phyloP scores from a whole-genome alignment of 1,284 basidiomycete species.

The Ustilago curta region DNA sequence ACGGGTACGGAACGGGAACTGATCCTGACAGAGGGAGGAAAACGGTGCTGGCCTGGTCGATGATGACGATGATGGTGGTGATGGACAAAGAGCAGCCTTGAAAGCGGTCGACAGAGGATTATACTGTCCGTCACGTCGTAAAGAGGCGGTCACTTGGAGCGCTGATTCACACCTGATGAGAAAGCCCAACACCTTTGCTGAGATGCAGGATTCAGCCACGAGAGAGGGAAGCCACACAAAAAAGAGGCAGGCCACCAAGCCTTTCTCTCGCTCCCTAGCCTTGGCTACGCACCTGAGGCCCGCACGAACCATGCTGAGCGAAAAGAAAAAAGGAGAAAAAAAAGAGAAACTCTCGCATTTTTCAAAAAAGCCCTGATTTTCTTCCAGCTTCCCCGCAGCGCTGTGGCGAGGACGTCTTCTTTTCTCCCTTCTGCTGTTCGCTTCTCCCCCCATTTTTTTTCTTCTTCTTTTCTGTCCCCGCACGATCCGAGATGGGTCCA shows the following conservation, averaged over 20 bases:
- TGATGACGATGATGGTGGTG: not conserved
- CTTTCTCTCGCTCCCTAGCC: no score
- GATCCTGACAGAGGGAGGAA: not conserved
- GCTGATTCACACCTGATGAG: constrained; percentile 3
- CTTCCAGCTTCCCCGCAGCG: not conserved
- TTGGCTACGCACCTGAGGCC: no score
- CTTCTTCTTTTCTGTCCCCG: not conserved
- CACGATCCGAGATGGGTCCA: not conserved
- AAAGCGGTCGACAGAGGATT: not conserved
- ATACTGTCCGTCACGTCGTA: no score
- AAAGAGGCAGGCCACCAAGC: no score
- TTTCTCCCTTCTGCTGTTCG: not conserved
- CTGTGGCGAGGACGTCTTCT: not conserved
- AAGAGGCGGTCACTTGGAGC: not conserved
- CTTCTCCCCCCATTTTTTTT: no score
- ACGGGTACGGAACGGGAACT: not conserved
- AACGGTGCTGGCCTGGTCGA: not conserved
- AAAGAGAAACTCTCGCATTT: not conserved
- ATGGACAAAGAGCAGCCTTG: not conserved
- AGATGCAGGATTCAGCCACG: not conserved
- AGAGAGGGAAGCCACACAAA: not conserved
- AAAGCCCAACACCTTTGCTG: constrained; percentile 2
- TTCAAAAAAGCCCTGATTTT: not conserved
- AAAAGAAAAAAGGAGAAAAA: not conserved
- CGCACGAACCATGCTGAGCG: no score